Evolutionary conservation across 768 basidiomycete species (phyloP), one percentile per base, ranked within the genome.

Genomic region (Pleurotus eryngii): DNA sequence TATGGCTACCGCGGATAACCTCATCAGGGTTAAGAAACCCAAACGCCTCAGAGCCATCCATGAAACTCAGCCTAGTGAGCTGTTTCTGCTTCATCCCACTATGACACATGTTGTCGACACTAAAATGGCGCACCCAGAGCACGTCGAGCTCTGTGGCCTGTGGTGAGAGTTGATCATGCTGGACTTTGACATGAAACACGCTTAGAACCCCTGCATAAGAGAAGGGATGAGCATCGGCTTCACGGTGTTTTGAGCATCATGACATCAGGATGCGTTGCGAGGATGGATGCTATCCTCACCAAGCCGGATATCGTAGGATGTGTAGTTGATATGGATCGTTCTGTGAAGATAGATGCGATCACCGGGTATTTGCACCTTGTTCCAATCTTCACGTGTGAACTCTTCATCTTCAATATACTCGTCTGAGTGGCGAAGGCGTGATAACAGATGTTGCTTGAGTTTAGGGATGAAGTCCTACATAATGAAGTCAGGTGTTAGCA

Each of bases 211-310:
- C 3, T 24, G 22, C 22, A 3, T 24, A 24, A 24, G 22, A 24
- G 4, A 24, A 24, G 22, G 22, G 22, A 24, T 24, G 22, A 4
- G 22, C 3, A 4, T 24, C 22, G 2, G 22, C 22, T 24, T 24
- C 22, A n/a, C n/a, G n/a, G n/a, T n/a, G n/a, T n/a, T n/a, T 66
- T 67, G 0, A 50, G 62, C 8, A 71, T 55, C 61, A 72, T 76
- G 15, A 81, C 57, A 22, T 78, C 68, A 0, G 66, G 50, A 14
- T 74, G 70, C 0, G 66, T 70, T 22, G 1, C 58, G 53, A 3
- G 70, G 65, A 49, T 78, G 76, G 51, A 81, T 63, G 1, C 67
- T 57, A 56, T 79, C 76, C 61, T 77, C 72, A 4, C 63, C 62
- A 7, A 70, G 66, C 15, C 67, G 67, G 43, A 76, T 55, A 61